phyloP scores from a whole-genome alignment of 1,139 yeast species.

The Pichia sp. region DNA sequence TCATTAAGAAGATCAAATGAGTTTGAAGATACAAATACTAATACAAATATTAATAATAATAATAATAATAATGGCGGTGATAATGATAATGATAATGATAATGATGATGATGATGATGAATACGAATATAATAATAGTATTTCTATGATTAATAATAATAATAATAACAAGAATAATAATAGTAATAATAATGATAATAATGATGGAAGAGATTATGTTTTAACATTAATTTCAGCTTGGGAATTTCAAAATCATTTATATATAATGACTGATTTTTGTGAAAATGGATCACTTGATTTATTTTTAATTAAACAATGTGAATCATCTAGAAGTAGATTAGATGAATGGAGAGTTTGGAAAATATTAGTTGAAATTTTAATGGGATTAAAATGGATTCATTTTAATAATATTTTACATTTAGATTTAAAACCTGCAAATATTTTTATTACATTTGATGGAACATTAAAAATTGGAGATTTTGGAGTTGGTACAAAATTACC shows the following conservation, averaged over 20 bases:
- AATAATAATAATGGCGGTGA: constrained; percentile 1
- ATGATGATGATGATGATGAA: not conserved
- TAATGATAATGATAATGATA: not conserved
- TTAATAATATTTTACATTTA: constrained; percentile 66
- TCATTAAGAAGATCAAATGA: constrained; percentile 30
- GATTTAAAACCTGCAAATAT: constrained; percentile 95
- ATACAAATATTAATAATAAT: not conserved
- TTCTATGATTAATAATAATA: not conserved
- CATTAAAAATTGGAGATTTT: constrained; percentile 78
- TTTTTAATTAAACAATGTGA: constrained; percentile 73
- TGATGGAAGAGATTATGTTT: constrained; percentile 67
- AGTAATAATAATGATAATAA: constrained; percentile 10
- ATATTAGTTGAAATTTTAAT: constrained; percentile 72
- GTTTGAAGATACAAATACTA: not conserved
- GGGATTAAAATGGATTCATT: constrained; percentile 79
- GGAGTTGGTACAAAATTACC: constrained; percentile 57
- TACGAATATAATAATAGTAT: constrained; percentile 1
- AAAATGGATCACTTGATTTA: constrained; percentile 81
- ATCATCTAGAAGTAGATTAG: constrained; percentile 60
- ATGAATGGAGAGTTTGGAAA: constrained; percentile 98
- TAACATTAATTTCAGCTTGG: constrained; percentile 84
- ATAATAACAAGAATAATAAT: not conserved
- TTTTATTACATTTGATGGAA: constrained; percentile 90
- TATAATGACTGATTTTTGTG: constrained; percentile 93
- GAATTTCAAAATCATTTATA: constrained; percentile 67